phyloP scores from a whole-genome alignment of 2,329 filamentous ascomycete species.

The Aspergillus piperis region DNA sequence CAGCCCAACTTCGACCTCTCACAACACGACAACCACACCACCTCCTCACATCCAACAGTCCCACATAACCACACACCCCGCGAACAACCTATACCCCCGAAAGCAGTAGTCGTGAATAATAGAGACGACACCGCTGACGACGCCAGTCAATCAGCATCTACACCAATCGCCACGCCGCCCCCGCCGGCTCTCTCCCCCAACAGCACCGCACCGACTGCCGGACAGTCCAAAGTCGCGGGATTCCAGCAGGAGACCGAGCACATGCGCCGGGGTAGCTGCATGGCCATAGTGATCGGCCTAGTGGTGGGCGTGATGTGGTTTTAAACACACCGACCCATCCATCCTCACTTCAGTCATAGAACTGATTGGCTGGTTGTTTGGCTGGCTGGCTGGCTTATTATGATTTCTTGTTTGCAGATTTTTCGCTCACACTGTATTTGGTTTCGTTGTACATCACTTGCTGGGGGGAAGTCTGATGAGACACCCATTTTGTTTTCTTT shows the following conservation, averaged over 20 bases:
- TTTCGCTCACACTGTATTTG: conserved; percentile 1
- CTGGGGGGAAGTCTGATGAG: not conserved
- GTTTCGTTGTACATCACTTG: not conserved
- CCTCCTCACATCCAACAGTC: not conserved
- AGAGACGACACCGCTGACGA: not conserved
- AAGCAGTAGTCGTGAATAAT: not conserved
- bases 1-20: not conserved
- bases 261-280: conserved; percentile 35
- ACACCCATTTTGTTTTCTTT: not conserved
- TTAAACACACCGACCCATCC: conserved; percentile 8
- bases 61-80: not conserved
- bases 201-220: conserved; percentile 14
- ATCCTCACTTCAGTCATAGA: too few species aligned
- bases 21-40: not conserved
- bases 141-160: not conserved
- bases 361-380: conserved; percentile 1
- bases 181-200: conserved; percentile 13
- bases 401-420: conserved; percentile 11
- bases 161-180: conserved; percentile 4
- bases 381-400: conserved; percentile 10
- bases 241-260: conserved; percentile 28
- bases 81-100: not conserved
- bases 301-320: conserved; percentile 43
- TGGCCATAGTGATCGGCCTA: conserved; percentile 41
- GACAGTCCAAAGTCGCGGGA: conserved; percentile 27